phyloP scores from a whole-genome alignment of 2,329 filamentous ascomycete genomes.

The Cordyceps cateniannulata region DNA sequence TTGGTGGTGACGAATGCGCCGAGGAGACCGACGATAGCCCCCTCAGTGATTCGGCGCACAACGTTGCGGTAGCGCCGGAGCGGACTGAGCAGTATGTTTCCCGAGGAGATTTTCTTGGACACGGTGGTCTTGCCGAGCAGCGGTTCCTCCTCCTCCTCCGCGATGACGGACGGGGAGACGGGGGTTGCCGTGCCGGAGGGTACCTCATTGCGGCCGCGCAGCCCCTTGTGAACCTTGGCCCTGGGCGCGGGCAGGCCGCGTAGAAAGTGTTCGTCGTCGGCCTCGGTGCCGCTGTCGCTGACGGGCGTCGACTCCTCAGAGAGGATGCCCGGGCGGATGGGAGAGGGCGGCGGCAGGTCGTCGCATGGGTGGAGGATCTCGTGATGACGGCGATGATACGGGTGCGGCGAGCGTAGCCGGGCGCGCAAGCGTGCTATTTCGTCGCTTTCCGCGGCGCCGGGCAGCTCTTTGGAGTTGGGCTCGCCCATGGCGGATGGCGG shows the following conservation, averaged over 20 bases:
- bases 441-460: slow-evolving; percentile 26
- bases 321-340: slow-evolving; percentile 24
- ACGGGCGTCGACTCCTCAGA: slow-evolving; percentile 51
- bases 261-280: slow-evolving; percentile 86
- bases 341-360: slow-evolving; percentile 15
- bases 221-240: slow-evolving; percentile 67
- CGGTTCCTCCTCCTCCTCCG: slow-evolving; percentile 37
- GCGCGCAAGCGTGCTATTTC: slow-evolving; percentile 37
- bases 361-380: slow-evolving; percentile 49
- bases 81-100: slow-evolving; percentile 19
- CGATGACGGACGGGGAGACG: slow-evolving; percentile 40
- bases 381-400: slow-evolving; percentile 54
- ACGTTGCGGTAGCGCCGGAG: slow-evolving; percentile 43
- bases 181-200: slow-evolving; percentile 52
- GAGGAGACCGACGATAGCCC: slow-evolving; percentile 43
- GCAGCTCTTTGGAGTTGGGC: slow-evolving; percentile 31
- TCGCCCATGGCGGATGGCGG: slow-evolving; percentile 38
- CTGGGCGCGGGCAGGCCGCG: slow-evolving; percentile 78
- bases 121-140: slow-evolving; percentile 17
- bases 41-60: slow-evolving; percentile 46
- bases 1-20: slow-evolving; percentile 43
- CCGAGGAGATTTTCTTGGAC: slow-evolving; percentile 15
- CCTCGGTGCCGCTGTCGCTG: slow-evolving; percentile 90
- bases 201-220: slow-evolving; percentile 54
- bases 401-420: slow-evolving; percentile 59